These are phyloP conservation scores for Fusarium sp. DNA, from an alignment of 2,329 filamentous ascomycete species.

Conservation along the genomic window DNA sequence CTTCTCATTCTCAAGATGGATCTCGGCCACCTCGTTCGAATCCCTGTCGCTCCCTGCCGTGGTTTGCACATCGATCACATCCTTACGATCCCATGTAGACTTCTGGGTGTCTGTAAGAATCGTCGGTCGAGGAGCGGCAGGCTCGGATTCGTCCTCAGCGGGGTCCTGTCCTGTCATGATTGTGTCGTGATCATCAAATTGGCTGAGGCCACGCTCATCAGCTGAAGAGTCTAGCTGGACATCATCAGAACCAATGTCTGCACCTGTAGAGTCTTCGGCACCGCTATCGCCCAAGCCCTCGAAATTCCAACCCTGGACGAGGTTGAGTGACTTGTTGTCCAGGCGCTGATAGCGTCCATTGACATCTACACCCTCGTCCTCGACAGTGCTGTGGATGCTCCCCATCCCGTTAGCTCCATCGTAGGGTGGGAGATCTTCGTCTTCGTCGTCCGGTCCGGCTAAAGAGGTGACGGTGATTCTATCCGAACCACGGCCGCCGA, in stretches of 20 bases:
- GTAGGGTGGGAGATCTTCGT: constrained; percentile 48
- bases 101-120: constrained; percentile 43
- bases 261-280: constrained; percentile 44
- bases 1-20: constrained; percentile 56
- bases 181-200: constrained; percentile 42
- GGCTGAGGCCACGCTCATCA: constrained; percentile 43
- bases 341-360: constrained; percentile 45
- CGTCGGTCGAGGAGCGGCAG: constrained; percentile 19
- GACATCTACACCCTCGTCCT: constrained; percentile 58
- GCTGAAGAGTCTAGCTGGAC: constrained; percentile 53
- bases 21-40: constrained; percentile 59
- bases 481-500: constrained; percentile 64
- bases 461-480: constrained; percentile 46
- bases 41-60: constrained; percentile 46
- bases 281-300: constrained; percentile 46
- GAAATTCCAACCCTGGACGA: constrained; percentile 58
- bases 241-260: constrained; percentile 54
- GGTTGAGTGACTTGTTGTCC: constrained; percentile 43
- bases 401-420: constrained; percentile 32
- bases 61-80: constrained; percentile 52
- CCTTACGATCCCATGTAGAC: constrained; percentile 47
- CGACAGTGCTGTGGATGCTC: constrained; percentile 54
- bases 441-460: constrained; percentile 39
- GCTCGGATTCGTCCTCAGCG: constrained; percentile 17
- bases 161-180: constrained; percentile 41